Evolutionary conservation across 75 land plant genomes (phyloP).

Genomic region (Pinus tabuliformis): DNA sequence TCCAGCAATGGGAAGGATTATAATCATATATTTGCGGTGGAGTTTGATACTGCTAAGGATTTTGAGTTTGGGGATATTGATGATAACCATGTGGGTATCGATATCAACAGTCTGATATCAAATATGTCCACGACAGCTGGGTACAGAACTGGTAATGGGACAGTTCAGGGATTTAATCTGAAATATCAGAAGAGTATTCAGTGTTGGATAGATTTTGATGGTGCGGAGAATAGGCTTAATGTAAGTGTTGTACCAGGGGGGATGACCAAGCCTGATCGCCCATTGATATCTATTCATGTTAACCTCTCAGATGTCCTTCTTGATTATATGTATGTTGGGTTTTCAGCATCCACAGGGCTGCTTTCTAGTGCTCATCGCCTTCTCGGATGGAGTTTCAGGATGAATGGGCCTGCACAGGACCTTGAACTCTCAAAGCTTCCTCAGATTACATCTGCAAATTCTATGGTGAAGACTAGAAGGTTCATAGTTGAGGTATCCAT

Average conservation of each 20-base stretch:
- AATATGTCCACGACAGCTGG: constrained; percentile 23
- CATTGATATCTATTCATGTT: constrained; percentile 15
- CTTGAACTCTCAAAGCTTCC: constrained; percentile 19
- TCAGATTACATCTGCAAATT: background rate
- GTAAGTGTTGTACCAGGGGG: constrained; percentile 10
- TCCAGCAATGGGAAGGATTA: constrained; percentile 20
- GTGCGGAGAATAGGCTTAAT: constrained; percentile 3
- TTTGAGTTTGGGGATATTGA: constrained; percentile 49
- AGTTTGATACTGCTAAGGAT: constrained; percentile 57
- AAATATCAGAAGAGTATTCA: constrained; percentile 9
- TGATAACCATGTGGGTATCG: constrained; percentile 63
- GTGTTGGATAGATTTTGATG: constrained; percentile 28
- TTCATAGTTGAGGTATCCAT: background rate
- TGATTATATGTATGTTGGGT: constrained; percentile 43
- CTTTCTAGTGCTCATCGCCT: constrained; percentile 18
- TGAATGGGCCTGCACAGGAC: constrained; percentile 10
- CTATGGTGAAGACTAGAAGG: too few relatives aligned
- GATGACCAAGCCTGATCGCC: constrained; percentile 5
- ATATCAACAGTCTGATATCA: constrained; percentile 47
- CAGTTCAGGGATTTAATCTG: constrained; percentile 16
- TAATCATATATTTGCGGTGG: constrained; percentile 59
- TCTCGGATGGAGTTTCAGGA: constrained; percentile 31
- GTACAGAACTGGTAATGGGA: constrained; percentile 5
- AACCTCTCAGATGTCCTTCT: constrained; percentile 15
- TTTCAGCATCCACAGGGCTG: constrained; percentile 35